Evolutionary conservation across 768 basidiomycete genomes (phyloP), one percentile per base, ranked within the genome.

Genomic region (Kwoniella mangroviensis): DNA sequence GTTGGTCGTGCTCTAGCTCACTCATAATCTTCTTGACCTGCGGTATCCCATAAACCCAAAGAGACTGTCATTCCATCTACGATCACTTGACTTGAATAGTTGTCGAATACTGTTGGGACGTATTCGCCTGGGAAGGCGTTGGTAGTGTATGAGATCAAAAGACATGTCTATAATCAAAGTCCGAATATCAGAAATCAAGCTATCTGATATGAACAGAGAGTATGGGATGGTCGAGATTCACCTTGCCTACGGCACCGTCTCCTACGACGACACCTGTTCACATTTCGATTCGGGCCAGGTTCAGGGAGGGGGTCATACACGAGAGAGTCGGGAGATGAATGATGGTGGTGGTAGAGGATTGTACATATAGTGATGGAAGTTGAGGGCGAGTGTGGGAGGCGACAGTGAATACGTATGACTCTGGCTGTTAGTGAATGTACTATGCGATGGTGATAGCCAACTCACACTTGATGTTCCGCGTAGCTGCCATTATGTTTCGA

Each of bases 61-160:
- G 94, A 97, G 81, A 98, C 95, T 63, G 97, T 97, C 87, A 96
- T 95, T 76, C 94, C 93, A 79, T 99, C 97, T 57, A 99, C 97
- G 90, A 98, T 94, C 65, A 99, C 95, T 85, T 95, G 96, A 41
- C 80, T 76, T 65, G 93, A 94, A 82, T 97, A 98, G 86, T 98
- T 98, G 86, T 98, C 97, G 83, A 98, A 99, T 51, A 99, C 97
- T 91, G 83, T 83, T 10, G 82, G 82, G 7, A 83, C 81, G 72
- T 83, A 83, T 80, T 82, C 81, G 43, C 77, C 79, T 69, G 93
- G 93, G 84, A 95, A 96, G 52, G 95, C 93, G 85, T 96, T 95
- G 75, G 97, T 99, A 75, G 97, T 99, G 86, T 99, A 99, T 63
- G 96, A 98, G 83, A 99, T 99, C 79, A 99, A 88, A 70, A 99